Conservation (phyloP, 2,329 filamentous ascomycete genomes). For the Nothophoma quercina region DNA sequence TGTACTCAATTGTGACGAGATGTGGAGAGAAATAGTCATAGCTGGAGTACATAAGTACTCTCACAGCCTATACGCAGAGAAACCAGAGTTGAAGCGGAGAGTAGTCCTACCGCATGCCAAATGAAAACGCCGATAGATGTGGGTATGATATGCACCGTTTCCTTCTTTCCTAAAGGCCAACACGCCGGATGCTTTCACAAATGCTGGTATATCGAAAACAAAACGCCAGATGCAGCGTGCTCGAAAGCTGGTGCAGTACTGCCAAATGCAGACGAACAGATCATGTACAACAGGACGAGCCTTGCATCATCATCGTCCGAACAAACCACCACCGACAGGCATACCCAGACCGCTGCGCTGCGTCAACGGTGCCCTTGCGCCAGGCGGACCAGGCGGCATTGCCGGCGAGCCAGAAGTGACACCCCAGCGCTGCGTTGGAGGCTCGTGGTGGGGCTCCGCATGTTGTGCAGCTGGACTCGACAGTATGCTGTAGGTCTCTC, state of each 20-base stretch:
- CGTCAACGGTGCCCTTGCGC: conserved; percentile 36
- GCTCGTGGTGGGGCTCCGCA: conserved; percentile 36
- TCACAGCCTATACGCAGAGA: background rate
- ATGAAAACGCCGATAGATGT: conserved; percentile 21
- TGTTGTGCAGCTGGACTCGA: conserved; percentile 42
- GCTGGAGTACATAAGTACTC: background rate
- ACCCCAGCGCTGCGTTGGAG: conserved; percentile 35
- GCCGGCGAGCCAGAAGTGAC: conserved; percentile 20
- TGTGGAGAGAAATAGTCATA: background rate
- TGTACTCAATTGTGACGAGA: background rate
- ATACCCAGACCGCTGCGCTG: conserved; percentile 41
- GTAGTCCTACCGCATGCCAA: conserved; percentile 9
- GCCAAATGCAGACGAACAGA: conserved; percentile 8
- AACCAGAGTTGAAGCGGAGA: conserved; percentile 1
- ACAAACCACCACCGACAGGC: conserved; percentile 39
- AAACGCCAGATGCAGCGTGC: background rate
- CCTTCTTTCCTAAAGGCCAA: conserved; percentile 1
- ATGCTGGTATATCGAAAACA: conserved; percentile 4
- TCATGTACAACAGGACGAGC: conserved; percentile 4
- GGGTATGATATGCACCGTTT: conserved; percentile 18
- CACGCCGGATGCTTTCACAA: conserved; percentile 6
- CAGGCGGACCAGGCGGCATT: conserved; percentile 26
- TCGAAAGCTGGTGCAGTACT: background rate
- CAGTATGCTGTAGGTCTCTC: conserved; percentile 40
- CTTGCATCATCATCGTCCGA: conserved; percentile 35